Evolutionary conservation across 805 yeast species (phyloP).

Genomic region (Saccharomycopsis fodiens): DNA sequence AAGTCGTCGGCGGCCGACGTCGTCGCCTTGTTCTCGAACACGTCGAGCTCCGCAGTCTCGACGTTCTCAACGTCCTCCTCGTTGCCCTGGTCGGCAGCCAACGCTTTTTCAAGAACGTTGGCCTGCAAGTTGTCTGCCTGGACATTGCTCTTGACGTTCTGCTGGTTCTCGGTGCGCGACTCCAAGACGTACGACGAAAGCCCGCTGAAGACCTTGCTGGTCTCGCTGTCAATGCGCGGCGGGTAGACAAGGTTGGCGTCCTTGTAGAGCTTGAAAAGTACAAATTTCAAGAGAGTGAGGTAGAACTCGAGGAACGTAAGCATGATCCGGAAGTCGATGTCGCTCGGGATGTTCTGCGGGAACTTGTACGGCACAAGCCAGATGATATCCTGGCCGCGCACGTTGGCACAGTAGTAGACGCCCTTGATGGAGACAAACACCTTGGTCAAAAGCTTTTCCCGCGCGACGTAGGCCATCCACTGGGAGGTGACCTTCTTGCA

Average conservation of each 20-base stretch:
- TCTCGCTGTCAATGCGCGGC: conserved; percentile 56
- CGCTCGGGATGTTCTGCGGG: conserved; percentile 91
- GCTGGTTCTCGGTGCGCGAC: conserved; percentile 28
- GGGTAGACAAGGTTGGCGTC: conserved; percentile 87
- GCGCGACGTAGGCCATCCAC: conserved; percentile 91
- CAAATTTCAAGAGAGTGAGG: conserved; percentile 85
- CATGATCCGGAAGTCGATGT: conserved; percentile 95
- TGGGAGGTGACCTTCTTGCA: conserved; percentile 85
- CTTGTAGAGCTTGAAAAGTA: conserved; percentile 73
- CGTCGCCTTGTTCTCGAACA: conserved; percentile 57
- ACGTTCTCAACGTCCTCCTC: conserved; percentile 30
- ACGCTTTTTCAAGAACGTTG: conserved; percentile 26
- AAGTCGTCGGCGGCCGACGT: conserved; percentile 60
- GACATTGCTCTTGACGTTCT: conserved; percentile 27
- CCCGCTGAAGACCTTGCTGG: conserved; percentile 85
- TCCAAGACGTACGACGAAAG: conserved; percentile 76
- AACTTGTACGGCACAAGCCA: conserved; percentile 98
- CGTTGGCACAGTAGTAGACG: conserved; percentile 85
- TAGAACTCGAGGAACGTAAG: conserved; percentile 93
- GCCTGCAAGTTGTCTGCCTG: conserved; percentile 46
- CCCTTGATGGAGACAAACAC: conserved; percentile 97
- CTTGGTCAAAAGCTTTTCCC: conserved; percentile 72
- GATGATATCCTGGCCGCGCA: conserved; percentile 86
- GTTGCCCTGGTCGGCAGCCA: conserved; percentile 34
- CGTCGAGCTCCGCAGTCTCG: conserved; percentile 49